Percentiles rank a stretch among this genome's conserved stretches.
These are phyloP conservation scores for Kandelia obovata DNA, from an alignment of 345 rosid species.

Conservation along the genomic window DNA sequence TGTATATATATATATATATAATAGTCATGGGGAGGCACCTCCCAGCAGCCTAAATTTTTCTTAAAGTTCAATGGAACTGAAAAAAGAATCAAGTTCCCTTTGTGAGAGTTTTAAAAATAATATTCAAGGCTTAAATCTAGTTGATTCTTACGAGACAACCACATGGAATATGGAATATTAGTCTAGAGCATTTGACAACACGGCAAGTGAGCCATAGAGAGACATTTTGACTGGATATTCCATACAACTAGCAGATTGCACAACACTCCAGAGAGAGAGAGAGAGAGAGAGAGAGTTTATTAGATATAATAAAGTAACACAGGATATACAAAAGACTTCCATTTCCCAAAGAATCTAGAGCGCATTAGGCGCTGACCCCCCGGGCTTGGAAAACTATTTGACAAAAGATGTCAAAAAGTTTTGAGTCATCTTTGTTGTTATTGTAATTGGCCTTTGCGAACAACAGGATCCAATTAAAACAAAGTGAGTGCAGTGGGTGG, in stretches of 20 bases:
- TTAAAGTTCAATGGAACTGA: slow-evolving; percentile 19
- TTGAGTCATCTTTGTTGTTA: slow-evolving; percentile 12
- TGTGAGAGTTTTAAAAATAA: neutral
- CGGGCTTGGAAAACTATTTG: slow-evolving; percentile 47
- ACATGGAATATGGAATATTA: slow-evolving; percentile 80
- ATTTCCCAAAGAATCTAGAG: slow-evolving; percentile 90
- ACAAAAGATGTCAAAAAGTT: slow-evolving; percentile 15
- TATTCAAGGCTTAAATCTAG: neutral
- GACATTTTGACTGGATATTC: slow-evolving; percentile 59
- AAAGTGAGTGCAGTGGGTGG: slow-evolving; percentile 11
- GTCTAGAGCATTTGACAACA: slow-evolving; percentile 51
- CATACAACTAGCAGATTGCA: slow-evolving; percentile 18
- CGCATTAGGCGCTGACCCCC: slow-evolving; percentile 96
- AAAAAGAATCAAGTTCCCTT: slow-evolving; percentile 8
- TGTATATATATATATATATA: too few relatives aligned
- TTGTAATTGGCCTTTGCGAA: slow-evolving; percentile 7
- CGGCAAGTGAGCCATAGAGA: slow-evolving; percentile 37
- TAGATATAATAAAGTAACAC: slow-evolving; percentile 20
- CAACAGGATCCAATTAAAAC: slow-evolving; percentile 5
- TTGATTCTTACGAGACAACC: slow-evolving; percentile 61
- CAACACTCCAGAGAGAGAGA: neutral
- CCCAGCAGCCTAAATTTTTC: slow-evolving; percentile 6
- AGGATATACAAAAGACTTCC: slow-evolving; percentile 21
- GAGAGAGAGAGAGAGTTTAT: slow-evolving; percentile 28
- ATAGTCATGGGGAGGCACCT: too few relatives aligned